A percentile compares a stretch with the other conserved stretches of the same genome.
These are phyloP conservation scores for Aspergillus aculeatus DNA, from an alignment of 2,329 filamentous ascomycete genomes.

Conservation along the genomic window DNA sequence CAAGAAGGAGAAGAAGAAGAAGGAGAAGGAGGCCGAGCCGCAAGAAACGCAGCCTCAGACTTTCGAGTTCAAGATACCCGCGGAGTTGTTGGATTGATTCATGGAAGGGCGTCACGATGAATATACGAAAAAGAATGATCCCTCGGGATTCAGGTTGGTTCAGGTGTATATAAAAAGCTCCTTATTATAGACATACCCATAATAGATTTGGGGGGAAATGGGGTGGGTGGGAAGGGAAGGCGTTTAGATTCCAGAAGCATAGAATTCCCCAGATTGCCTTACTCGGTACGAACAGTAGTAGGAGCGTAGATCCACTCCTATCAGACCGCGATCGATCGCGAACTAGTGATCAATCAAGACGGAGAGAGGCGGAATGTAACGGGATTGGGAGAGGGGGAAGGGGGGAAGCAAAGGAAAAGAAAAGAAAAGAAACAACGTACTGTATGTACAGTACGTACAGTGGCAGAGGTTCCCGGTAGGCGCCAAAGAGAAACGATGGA, in stretches of 20 bases:
- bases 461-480: no score
- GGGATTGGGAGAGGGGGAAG: no score
- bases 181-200: background rate
- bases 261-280: no score
- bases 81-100: constrained; percentile 26
- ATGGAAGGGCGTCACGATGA: background rate
- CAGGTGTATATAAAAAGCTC: background rate
- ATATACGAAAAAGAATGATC: background rate
- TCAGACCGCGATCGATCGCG: no score
- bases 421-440: no score
- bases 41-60: constrained; percentile 14
- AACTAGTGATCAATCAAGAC: background rate
- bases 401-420: background rate
- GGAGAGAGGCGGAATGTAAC: background rate
- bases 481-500: constrained; percentile 28
- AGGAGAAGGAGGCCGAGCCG: constrained; percentile 13
- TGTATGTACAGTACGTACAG: no score
- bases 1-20: constrained; percentile 38
- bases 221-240: no score
- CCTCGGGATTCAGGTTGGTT: background rate
- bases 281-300: no score
- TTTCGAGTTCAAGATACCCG: constrained; percentile 27
- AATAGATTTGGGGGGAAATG: background rate
- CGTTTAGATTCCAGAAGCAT: no score
- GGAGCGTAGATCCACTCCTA: no score